Evolutionary conservation across 2,329 filamentous ascomycete species (phyloP), one percentile per base, ranked within the genome.

Genomic region (Akanthomyces lecanii): DNA sequence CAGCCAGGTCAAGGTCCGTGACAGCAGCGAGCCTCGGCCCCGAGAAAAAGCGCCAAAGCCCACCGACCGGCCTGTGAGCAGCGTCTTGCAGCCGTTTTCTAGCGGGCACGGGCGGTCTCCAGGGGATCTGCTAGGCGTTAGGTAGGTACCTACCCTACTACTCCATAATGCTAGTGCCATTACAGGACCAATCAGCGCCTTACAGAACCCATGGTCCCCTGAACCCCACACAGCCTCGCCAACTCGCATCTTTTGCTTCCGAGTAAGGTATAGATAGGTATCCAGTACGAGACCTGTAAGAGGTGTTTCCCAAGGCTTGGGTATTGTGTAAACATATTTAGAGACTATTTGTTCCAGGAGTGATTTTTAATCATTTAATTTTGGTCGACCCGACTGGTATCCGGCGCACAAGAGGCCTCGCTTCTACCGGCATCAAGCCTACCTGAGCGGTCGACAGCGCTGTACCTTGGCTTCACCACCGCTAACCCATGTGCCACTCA

Each of bases 21-120:
- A 61, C 40, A 30, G 28, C n/a, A 23, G 50, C 50, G 58, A 53
- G 58, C 58, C 58, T 61, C 58, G 58, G 58, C 51, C 48, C 58
- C 50, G 38, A 30, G 38, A 51, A 56, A 18, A 25, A 12, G 47
- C 38, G 36, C 57, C 42, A 30, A 23, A 36, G 33, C 33, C 33
- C 8, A 11, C 33, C 33, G 33, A 59, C 1, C 30, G 6, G 25
- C 23, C 8, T 8, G 44, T 47, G 44, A n/a, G 18, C 18, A 25
- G 44, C 44, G 44, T 25, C n/a, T 23, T 47, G 8, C 23, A 12
- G 48, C 48, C 28, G 28, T 25, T 23, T 52, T n/a, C 21, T 16
- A 52, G 48, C 30, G 30, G 33, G 33, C 33, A 36, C 33, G 33
- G 33, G 33, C 33, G 5, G 14, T 14, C 18, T 36, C 12, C 25